Evolutionary conservation across 495 filamentous ascomycete genomes (phyloP).

Genomic region (Hyaloscypha finlandica): DNA sequence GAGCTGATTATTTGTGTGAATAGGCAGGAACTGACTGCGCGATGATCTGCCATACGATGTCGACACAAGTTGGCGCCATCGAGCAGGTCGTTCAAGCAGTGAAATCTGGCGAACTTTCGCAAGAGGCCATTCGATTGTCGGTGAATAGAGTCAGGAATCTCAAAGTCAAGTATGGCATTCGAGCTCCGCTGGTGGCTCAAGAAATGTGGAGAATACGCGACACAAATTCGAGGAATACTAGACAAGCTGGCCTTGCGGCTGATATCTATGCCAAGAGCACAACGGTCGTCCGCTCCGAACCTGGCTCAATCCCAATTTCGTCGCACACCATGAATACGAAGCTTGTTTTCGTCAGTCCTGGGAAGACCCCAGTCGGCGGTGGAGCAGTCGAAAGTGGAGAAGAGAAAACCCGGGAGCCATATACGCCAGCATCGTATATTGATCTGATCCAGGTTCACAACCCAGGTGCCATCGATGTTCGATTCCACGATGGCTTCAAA

Average conservation of each 20-base stretch:
- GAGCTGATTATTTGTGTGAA: not conserved
- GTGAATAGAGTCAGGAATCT: slow-evolving; percentile 39
- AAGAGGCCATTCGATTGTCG: slow-evolving; percentile 40
- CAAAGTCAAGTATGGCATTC: slow-evolving; percentile 39
- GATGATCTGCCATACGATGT: slow-evolving; percentile 54
- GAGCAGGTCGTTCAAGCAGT: slow-evolving; percentile 44
- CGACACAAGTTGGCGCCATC: slow-evolving; percentile 47
- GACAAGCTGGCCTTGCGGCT: slow-evolving; percentile 33
- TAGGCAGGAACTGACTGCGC: slow-evolving; percentile 51
- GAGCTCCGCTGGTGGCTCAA: slow-evolving; percentile 35
- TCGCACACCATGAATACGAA: slow-evolving; percentile 23
- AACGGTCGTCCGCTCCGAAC: slow-evolving; percentile 43
- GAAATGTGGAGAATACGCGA: not conserved
- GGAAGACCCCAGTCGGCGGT: slow-evolving; percentile 41
- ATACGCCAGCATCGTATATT: slow-evolving; percentile 40
- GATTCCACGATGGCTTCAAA: slow-evolving; percentile 35
- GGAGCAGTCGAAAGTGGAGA: slow-evolving; percentile 52
- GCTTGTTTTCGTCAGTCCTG: slow-evolving; percentile 47
- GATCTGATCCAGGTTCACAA: slow-evolving; percentile 36
- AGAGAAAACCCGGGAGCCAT: slow-evolving; percentile 38
- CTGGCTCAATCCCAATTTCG: slow-evolving; percentile 40
- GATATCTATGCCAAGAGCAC: slow-evolving; percentile 44
- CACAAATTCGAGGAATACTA: not conserved
- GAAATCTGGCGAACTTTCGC: slow-evolving; percentile 38
- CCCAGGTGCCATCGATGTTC: slow-evolving; percentile 37